Base-by-base conservation (phyloP, 2,329 filamentous ascomycete species). In the Rachicladosporium sp. region DNA sequence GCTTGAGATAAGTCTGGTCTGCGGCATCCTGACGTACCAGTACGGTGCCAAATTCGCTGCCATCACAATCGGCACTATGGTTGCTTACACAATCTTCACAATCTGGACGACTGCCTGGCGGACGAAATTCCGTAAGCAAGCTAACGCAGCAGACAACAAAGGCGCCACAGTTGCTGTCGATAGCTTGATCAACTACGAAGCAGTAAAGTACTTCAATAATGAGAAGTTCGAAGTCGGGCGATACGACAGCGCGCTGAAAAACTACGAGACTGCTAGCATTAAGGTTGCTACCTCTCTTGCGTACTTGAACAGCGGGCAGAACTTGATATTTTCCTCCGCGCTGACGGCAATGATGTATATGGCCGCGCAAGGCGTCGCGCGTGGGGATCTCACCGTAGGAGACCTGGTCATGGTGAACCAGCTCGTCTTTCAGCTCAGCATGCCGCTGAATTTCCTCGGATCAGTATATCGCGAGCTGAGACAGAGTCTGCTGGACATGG, bases 161-260 rank as follows among this genome's bases (percentile, higher is more conserved):
- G 91, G 86, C 0, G 93, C 89, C 1, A 96, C 89, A 0, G 86
- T 96, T 6, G 89, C 89, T 0, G 88, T 96, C 1, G 91, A 98
- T 64, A 94, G 88, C 1, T 68, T 98, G 37, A 94, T 98, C 69
- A 98, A 98, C 66, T 98, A 95, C 56, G 91, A 98, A 63, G 89
- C 93, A 10, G 91, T 98, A 57, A 98, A 98, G 56, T 94, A 96
- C 66, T 98, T 96, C 67, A 98, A 98, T 68, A 98, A 98, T 55
- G 93, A 98, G 57, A 85, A 82, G 49, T 96, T 87, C 49, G 91
- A 98, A 65, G 85, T 94, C 33, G 73, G 75, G 27, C 77, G 91
- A 32, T 98, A 98, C 59, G 88, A 96, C 61, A 76, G 80, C 51
- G 87, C 91, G 0, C 68, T 98, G 15, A 73, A 79, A 48, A 74